A percentile compares a stretch with the other conserved stretches of the same genome.
phyloP scores from a whole-genome alignment of 2,329 filamentous ascomycete genomes.

The Phoma herbarum region DNA sequence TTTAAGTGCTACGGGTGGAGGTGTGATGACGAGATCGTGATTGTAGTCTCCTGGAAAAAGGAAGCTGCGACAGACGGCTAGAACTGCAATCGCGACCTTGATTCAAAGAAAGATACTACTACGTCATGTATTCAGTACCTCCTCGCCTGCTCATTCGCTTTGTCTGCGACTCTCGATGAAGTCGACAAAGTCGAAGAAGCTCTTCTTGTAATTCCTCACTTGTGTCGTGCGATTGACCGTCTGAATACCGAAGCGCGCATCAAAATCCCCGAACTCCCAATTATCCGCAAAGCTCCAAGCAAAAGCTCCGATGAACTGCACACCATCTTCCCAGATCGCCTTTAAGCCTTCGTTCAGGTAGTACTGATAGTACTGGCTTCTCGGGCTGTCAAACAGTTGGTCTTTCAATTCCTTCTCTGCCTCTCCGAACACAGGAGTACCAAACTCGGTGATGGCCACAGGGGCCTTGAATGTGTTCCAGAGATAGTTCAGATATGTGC shows the following conservation, averaged over 20 bases:
- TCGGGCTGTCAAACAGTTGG: conserved; percentile 63
- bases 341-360: conserved; percentile 65
- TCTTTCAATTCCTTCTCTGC: conserved; percentile 56
- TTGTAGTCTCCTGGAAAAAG: background rate
- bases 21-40: conserved; percentile 1
- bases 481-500: conserved; percentile 64
- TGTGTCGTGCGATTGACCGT: conserved; percentile 63
- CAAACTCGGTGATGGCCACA: conserved; percentile 64
- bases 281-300: conserved; percentile 64
- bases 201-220: conserved; percentile 64
- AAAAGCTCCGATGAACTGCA: conserved; percentile 63
- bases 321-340: conserved; percentile 65
- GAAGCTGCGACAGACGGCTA: background rate
- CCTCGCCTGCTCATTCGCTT: background rate
- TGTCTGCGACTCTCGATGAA: conserved; percentile 52
- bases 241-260: conserved; percentile 64
- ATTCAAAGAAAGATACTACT: background rate
- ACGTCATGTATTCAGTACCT: background rate
- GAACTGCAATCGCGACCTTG: background rate
- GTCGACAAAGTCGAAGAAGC: conserved; percentile 66
- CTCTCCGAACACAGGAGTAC: conserved; percentile 64
- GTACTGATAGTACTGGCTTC: conserved; percentile 64
- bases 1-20: background rate
- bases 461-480: conserved; percentile 66
- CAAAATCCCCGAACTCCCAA: conserved; percentile 64